Evolutionary conservation across 192 early-diverging fungal species (phyloP), one percentile per base, ranked within the genome.

Genomic region (Rhizoclosmatium sp.): DNA sequence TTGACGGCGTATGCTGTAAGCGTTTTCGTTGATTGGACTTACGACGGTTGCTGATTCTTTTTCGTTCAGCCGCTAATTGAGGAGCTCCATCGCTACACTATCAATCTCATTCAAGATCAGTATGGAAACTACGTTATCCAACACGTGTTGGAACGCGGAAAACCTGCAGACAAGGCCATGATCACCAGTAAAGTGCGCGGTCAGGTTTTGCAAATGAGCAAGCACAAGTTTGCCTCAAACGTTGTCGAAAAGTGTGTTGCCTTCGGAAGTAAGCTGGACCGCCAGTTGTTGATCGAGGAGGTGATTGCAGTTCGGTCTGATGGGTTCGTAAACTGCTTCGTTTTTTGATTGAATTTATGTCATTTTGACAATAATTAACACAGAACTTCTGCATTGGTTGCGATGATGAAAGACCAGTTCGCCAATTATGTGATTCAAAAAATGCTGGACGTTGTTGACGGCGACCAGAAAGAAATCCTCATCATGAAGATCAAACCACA

Each of bases 371-470:
- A 47, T 46, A 56, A 42, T 68, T 75, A 69, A n/a, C 78, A 71
- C 19, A 93, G 94, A 62, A 94, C 94, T 4, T 91, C 89, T 10
- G 91, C 94, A 12, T 84, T 99, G 79, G 90, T 96, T 64, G 85
- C 90, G n/a, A 98, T 99, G 96, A 99, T 99, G 97, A 98, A 98
- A 87, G 97, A 99, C 87, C 97, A 99, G 85, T 99, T 96, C 80
- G 98, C 98, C 59, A 99, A 99, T 59, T 99, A 99, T 84, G 98
- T 99, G 44, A 95, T 99, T 54, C 98, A 99, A 83, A 99, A 99
- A 84, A 97, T 99, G 96, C 87, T 99, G 64, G 98, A 99, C 85
- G 97, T 98, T 49, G 95, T 97, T 7, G 94, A 95, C 76, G 96
- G 92, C 14, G 89, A 92, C n/a, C 95, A 98, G 83, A 90, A 94